Conservation (phyloP, 192 early-diverging fungal species). For the Entomortierella parvispora region DNA sequence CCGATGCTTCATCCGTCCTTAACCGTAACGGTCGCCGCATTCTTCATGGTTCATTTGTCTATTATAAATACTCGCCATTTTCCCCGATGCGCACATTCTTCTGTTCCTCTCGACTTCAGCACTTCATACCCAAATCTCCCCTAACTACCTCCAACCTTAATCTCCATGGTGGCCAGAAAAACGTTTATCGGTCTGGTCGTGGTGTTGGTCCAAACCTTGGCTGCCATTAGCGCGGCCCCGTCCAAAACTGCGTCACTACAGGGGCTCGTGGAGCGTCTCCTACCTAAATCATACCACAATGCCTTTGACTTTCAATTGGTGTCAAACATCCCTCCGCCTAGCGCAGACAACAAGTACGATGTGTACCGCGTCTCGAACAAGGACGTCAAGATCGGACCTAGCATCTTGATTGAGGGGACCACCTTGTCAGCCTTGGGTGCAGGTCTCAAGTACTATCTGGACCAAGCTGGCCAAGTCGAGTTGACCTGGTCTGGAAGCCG, state of each 20-base stretch:
- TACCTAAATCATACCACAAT: constrained; percentile 32
- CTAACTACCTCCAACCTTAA: no score
- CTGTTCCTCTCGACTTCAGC: no score
- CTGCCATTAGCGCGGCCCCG: no score
- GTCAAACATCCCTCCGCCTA: constrained; percentile 11
- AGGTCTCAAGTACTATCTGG: constrained; percentile 45
- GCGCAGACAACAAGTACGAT: constrained; percentile 36
- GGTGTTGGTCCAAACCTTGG: no score
- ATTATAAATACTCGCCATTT: no score
- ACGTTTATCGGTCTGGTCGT: no score
- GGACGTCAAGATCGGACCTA: not conserved
- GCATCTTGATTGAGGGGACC: constrained; percentile 41
- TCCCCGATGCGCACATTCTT: no score
- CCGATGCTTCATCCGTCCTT: no score
- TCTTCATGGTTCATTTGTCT: no score
- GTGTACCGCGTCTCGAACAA: constrained; percentile 47
- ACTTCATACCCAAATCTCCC: no score
- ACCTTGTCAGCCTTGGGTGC: constrained; percentile 26
- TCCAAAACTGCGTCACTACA: constrained; percentile 11
- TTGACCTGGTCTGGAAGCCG: constrained; percentile 37
- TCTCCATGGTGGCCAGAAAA: no score
- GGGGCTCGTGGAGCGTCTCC: constrained; percentile 27
- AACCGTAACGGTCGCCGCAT: no score
- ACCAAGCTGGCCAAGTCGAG: constrained; percentile 40
- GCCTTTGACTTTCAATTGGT: constrained; percentile 42